Evolutionary conservation across 345 rosid species (phyloP).

Genomic region (Clausena lansium): DNA sequence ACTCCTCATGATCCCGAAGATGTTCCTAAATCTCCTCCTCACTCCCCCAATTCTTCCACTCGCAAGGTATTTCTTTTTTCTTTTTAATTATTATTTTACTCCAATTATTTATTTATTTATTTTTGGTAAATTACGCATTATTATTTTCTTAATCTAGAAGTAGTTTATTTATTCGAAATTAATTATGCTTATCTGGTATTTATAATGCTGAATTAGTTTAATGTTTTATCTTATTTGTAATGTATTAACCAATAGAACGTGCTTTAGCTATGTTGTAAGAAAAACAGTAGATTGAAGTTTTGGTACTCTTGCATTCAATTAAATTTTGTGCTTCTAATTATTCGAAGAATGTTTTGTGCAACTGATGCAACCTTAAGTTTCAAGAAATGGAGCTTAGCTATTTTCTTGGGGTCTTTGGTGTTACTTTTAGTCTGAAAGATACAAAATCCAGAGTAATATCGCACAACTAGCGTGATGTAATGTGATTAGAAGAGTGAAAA

Average conservation of each 20-base stretch:
- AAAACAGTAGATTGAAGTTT: background rate
- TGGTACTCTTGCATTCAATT: background rate
- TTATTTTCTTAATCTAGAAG: too few species aligned
- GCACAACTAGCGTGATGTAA: background rate
- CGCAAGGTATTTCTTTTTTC: constrained; percentile 49
- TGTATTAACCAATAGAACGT: background rate
- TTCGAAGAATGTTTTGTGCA: background rate
- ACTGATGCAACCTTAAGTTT: background rate
- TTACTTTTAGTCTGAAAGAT: background rate
- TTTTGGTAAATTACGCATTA: background rate
- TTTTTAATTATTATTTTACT: too few species aligned
- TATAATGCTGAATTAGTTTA: background rate
- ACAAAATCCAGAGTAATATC: background rate
- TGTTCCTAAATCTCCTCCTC: constrained; percentile 57
- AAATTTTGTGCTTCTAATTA: background rate
- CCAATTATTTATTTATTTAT: too few species aligned
- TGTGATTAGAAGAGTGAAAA: background rate
- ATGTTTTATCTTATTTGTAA: background rate
- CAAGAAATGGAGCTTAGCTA: background rate
- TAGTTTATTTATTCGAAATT: background rate
- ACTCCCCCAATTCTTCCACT: constrained; percentile 73
- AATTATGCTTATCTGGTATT: background rate
- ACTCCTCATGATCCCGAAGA: constrained; percentile 56
- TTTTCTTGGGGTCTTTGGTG: background rate
- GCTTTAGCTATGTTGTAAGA: background rate